A percentile compares a stretch with the other conserved stretches of the same genome.
Evolutionary conservation across 805 yeast species (phyloP).

Genomic region (Kregervanrija fluxuum): DNA sequence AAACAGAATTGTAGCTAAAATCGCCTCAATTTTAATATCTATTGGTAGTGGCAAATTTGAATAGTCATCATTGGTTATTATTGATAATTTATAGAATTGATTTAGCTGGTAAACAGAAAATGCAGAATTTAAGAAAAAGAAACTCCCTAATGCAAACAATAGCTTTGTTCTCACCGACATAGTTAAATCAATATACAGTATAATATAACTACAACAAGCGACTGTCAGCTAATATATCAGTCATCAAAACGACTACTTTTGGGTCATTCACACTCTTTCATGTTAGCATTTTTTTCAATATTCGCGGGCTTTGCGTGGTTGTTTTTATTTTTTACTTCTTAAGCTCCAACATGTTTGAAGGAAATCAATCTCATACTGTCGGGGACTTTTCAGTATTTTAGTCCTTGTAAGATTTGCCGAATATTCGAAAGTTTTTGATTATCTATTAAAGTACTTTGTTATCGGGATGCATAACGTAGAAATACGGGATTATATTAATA

Average conservation of each 20-base stretch:
- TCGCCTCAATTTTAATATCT: constrained; percentile 46
- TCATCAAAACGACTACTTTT: background rate
- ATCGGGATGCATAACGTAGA: too few relatives aligned
- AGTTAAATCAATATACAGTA: background rate
- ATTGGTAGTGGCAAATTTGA: constrained; percentile 26
- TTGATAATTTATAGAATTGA: constrained; percentile 27
- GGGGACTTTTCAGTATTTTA: too few relatives aligned
- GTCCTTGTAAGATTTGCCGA: too few relatives aligned
- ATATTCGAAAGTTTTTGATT: too few relatives aligned
- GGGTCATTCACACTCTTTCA: too few relatives aligned
- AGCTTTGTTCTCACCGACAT: constrained; percentile 5
- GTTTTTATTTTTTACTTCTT: too few relatives aligned
- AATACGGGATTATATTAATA: too few relatives aligned
- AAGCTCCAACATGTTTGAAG: too few relatives aligned
- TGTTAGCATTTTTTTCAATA: too few relatives aligned
- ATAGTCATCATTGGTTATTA: constrained; percentile 3
- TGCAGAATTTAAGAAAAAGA: constrained; percentile 38
- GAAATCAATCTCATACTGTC: too few relatives aligned
- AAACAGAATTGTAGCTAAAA: constrained; percentile 38
- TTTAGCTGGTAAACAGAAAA: constrained; percentile 49
- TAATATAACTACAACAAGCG: background rate
- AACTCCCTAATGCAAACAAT: constrained; percentile 7
- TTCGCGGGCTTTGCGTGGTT: too few relatives aligned
- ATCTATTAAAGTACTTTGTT: too few relatives aligned
- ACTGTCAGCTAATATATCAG: background rate